Evolutionary conservation across 2,329 filamentous ascomycete species (phyloP), one percentile per base, ranked within the genome.

Genomic region (Aspergillus cejpii): DNA sequence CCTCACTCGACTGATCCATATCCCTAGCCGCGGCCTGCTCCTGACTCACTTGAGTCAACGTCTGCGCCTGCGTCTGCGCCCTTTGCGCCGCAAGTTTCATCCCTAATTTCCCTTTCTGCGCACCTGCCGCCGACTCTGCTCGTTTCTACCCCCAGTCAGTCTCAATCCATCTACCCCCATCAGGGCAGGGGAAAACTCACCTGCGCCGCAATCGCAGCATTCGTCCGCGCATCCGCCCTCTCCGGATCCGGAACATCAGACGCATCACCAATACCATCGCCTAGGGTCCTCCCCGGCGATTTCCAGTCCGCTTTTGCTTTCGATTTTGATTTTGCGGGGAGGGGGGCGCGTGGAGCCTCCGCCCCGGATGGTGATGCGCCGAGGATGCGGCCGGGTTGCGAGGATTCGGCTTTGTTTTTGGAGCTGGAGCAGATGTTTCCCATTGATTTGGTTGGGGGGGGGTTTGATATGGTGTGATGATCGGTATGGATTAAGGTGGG

Each of bases 381-480:
- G 43, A 94, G 75, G 28, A 81, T 78, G 43, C 87, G 84, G 48
- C 87, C 88, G 39, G 85, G 83, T 43, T 79, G 78, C 41, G 79
- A 70, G 71, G 89, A 92, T 65, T 79, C 74, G 56, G 71, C 57
- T 52, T 72, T 59, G 51, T 78, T 70, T 24, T 79, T 71, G 47
- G 74, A 76, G 66, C 87, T 89, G 63, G 87, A 86, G 73, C 87
- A 95, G 69, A 88, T 77, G 65, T 88, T 91, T 48, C 90, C 90
- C 90, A 96, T 95, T 53, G 23, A 8, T 8, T 24, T 24, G 23
- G 23, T 24, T 24, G 8, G 23, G 23, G 23, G 8, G 23, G 23
- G 8, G 8, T 4, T 24, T 24, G 23, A 24, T 24, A 5, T 4
- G 8, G 5, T 8, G 23, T 24, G 23, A 24, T 4, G 23, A 8